Conservation (phyloP, 208 protist species). For the Naegleria fowleri region DNA sequence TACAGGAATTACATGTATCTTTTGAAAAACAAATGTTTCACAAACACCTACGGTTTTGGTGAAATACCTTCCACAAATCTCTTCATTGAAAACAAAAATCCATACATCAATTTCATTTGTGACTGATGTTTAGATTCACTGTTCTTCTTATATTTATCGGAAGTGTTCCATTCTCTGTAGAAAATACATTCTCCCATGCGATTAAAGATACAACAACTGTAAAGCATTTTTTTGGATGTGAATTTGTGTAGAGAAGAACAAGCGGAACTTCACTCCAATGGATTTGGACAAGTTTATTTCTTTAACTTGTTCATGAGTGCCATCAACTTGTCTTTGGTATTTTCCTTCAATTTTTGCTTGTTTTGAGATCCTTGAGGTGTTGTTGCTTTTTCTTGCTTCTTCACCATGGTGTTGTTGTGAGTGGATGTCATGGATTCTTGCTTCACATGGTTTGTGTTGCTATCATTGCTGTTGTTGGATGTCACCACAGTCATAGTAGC, state of each 20-base stretch:
- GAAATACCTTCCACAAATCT: conserved; percentile 2
- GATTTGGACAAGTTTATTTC: not conserved
- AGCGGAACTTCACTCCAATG: no score
- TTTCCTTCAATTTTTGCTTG: not conserved
- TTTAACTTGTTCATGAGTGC: not conserved
- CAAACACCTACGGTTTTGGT: not conserved
- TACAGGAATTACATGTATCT: no score
- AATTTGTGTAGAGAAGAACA: no score
- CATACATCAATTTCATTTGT: conserved; percentile 5
- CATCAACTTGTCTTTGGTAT: not conserved
- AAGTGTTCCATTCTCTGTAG: conserved; percentile 8
- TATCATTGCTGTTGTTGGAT: no score
- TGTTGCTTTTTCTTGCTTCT: no score
- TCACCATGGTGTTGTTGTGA: no score
- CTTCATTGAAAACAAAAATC: conserved; percentile 2
- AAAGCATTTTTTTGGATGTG: not conserved
- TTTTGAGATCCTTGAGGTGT: not conserved
- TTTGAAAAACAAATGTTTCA: not conserved
- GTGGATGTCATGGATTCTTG: no score
- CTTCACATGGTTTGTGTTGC: no score
- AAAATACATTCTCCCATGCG: not conserved
- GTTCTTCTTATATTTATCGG: not conserved
- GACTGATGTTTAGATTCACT: not conserved
- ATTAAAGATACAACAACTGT: conserved; percentile 2
- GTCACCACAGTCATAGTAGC: no score